Conservation (phyloP, 345 rosid genomes). For the Boechera stricta region DNA sequence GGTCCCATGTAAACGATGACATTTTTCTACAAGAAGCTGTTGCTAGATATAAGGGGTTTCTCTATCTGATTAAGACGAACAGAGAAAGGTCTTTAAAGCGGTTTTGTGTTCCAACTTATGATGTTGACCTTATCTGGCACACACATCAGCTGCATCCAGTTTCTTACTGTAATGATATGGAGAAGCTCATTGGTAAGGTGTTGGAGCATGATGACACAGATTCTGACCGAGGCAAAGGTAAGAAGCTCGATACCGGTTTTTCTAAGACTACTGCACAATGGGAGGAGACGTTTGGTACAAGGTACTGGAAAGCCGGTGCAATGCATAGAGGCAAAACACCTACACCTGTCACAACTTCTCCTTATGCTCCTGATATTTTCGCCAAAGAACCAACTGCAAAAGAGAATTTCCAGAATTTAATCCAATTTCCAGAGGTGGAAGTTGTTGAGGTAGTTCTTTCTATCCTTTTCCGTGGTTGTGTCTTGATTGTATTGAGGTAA, state of each 20-base stretch:
- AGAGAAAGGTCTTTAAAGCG: slow-evolving; percentile 61
- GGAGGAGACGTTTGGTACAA: slow-evolving; percentile 80
- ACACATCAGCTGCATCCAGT: slow-evolving; percentile 91
- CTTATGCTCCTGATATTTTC: slow-evolving; percentile 48
- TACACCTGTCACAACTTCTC: slow-evolving; percentile 61
- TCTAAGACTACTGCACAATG: slow-evolving; percentile 82
- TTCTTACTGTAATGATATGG: slow-evolving; percentile 72
- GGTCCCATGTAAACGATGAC: slow-evolving; percentile 62
- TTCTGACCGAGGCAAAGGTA: slow-evolving; percentile 86
- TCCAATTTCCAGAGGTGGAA: slow-evolving; percentile 62
- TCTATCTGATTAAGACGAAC: slow-evolving; percentile 82
- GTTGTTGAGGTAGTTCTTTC: slow-evolving; percentile 67
- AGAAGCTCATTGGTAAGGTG: slow-evolving; percentile 64
- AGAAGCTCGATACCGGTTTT: slow-evolving; percentile 85
- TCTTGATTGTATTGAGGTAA: not conserved
- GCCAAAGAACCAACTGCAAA: slow-evolving; percentile 46
- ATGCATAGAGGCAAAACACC: slow-evolving; percentile 86
- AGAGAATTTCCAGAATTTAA: slow-evolving; percentile 38
- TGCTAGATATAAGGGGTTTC: slow-evolving; percentile 89
- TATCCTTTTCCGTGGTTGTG: not conserved
- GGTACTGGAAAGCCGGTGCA: slow-evolving; percentile 95
- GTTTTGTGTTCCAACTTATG: slow-evolving; percentile 95
- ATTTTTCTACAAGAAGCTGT: slow-evolving; percentile 81
- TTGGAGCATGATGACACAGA: slow-evolving; percentile 96
- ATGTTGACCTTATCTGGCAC: slow-evolving; percentile 97